These are phyloP conservation scores for Naganishia onofrii DNA, from an alignment of 768 basidiomycete species.

Conservation along the genomic window DNA sequence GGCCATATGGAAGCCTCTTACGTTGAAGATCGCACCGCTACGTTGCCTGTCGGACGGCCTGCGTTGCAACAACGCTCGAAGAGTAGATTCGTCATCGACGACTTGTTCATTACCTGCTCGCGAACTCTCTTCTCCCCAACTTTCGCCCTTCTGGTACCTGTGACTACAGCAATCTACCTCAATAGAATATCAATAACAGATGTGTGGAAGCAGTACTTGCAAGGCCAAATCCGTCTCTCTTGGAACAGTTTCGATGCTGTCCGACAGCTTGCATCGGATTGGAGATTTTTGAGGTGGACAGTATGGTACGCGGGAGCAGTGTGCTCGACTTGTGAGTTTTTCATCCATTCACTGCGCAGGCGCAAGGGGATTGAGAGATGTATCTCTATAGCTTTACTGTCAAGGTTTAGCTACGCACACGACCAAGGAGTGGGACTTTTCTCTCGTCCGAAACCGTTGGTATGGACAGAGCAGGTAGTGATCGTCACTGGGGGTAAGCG, in stretches of 20 bases:
- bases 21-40: neutral
- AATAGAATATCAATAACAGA: neutral
- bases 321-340: neutral
- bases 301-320: conserved; percentile 7
- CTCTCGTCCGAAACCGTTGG: conserved; percentile 62
- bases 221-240: neutral
- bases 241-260: neutral
- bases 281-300: neutral
- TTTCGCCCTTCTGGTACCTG: conserved; percentile 5
- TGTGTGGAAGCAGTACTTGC: neutral
- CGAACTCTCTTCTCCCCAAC: neutral
- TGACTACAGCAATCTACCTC: neutral
- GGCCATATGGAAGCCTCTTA: neutral
- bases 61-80: neutral
- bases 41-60: neutral
- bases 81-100: conserved; percentile 16
- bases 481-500: conserved; percentile 81
- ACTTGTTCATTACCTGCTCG: neutral
- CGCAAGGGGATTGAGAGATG: neutral
- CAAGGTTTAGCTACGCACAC: conserved; percentile 65
- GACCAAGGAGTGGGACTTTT: conserved; percentile 70
- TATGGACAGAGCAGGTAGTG: conserved; percentile 87
- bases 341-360: conserved; percentile 36
- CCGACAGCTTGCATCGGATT: neutral
- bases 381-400: conserved; percentile 60